Base-by-base conservation (phyloP, 345 rosid genomes). In the Ailanthus altissimus region DNA sequence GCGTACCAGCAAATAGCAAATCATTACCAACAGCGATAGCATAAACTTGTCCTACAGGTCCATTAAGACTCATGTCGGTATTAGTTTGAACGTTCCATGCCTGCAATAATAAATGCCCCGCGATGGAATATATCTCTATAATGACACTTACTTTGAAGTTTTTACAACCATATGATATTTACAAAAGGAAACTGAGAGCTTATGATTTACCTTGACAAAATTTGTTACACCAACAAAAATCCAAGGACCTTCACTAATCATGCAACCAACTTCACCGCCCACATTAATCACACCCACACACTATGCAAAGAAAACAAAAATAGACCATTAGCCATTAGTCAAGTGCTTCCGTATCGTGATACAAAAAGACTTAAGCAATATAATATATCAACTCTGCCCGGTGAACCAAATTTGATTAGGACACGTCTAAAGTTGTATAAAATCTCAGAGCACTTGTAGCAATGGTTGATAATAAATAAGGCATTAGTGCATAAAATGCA, bases 201-300 rank as follows among this genome's bases (percentile, higher is more conserved):
- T 8, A 26, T 18, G 42, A 71, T 36, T 65, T 84, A 86, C 99
- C 99, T 92, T 97, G 47, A 97, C 90, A 81, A 86, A 50, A 91
- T 94, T 90, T 51, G 92, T 95, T 80, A 92, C 60, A 75, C 99
- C 98, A 81, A 92, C 89, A 82, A 97, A 92, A 50, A 97, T 82
- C 98, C 99, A 94, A 7, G 98, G 97, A 73, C 97, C 97, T 90
- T 94, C 99, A 81, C 78, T 92, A 61, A 97, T 88, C 88, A 97
- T 85, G 87, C 97, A 97, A 45, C 98, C 97, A 70, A 94, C 88
- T 81, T 97, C 97, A 65, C 94, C 97, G 58, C 96, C 97, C 81
- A 92, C 87, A 81, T 83, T 85, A 70, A 86, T 56, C 45, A 88
- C 91, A 63, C 82, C 84, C 76, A 79, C 76, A 84, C 98, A 97